These are phyloP conservation scores for Phlebopus sp. DNA, from an alignment of 1,284 basidiomycete species.

Conservation along the genomic window DNA sequence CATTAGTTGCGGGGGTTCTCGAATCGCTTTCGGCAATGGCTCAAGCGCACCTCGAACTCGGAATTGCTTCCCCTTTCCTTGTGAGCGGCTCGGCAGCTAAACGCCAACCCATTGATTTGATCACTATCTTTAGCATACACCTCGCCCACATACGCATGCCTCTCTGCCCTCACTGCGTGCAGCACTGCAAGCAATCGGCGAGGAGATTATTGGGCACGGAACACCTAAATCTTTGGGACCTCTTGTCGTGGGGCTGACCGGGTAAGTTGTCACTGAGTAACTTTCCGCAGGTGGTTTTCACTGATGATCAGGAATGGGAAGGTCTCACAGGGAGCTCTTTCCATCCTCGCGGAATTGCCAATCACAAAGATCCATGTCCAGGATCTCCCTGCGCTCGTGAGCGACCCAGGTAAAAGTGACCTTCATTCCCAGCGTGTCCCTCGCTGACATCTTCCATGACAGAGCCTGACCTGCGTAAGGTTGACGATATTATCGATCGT, in stretches of 20 bases:
- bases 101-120: conserved; percentile 1
- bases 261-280: conserved; percentile 41
- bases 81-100: conserved; percentile 39
- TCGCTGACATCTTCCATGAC: background rate
- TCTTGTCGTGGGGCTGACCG: conserved; percentile 79
- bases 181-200: conserved; percentile 59
- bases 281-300: background rate
- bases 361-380: conserved; percentile 55
- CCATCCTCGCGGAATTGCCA: conserved; percentile 71
- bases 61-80: conserved; percentile 79
- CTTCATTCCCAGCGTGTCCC: conserved; percentile 1
- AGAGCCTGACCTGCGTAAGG: conserved; percentile 58
- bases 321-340: conserved; percentile 72
- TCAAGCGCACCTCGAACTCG: conserved; percentile 72
- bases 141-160: conserved; percentile 74
- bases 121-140: conserved; percentile 52
- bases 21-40: conserved; percentile 81
- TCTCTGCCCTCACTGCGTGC: conserved; percentile 57
- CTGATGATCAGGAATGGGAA: conserved; percentile 60
- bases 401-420: conserved; percentile 43
- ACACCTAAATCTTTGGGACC: conserved; percentile 68
- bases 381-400: conserved; percentile 57
- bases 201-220: conserved; percentile 54
- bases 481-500: conserved; percentile 13
- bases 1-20: conserved; percentile 74